Evolutionary conservation across 345 rosid genomes (phyloP).

Genomic region (Capsella bursapastoris): DNA sequence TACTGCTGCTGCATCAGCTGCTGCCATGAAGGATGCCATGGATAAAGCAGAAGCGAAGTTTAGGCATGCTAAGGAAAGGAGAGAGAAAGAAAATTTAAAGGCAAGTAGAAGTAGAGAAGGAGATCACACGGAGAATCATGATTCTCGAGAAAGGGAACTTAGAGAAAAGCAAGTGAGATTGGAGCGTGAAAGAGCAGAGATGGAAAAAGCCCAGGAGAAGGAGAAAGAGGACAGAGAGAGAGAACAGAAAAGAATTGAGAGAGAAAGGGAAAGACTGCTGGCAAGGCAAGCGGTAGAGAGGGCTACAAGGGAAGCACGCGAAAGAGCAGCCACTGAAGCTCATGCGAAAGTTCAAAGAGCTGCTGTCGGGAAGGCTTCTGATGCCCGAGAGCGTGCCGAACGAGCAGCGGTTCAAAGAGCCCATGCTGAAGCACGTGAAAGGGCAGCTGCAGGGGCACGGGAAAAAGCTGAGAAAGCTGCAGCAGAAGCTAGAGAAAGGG

Average conservation of each 20-base stretch:
- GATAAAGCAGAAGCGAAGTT: constrained; percentile 97
- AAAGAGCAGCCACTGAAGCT: constrained; percentile 91
- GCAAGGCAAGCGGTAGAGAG: constrained; percentile 95
- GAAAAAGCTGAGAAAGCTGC: constrained; percentile 90
- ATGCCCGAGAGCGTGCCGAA: constrained; percentile 89
- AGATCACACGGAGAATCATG: constrained; percentile 57
- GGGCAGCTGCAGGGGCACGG: constrained; percentile 85
- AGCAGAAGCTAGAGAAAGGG: constrained; percentile 87
- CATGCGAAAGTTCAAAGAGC: constrained; percentile 83
- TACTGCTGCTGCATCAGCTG: constrained; percentile 89
- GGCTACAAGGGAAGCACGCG: constrained; percentile 97
- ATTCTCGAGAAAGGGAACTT: constrained; percentile 63
- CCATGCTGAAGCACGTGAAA: constrained; percentile 96
- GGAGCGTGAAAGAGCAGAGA: constrained; percentile 62
- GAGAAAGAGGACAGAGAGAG: constrained; percentile 53
- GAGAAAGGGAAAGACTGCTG: constrained; percentile 72
- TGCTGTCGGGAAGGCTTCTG: constrained; percentile 82
- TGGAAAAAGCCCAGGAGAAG: constrained; percentile 63
- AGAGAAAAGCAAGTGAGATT: constrained; percentile 64
- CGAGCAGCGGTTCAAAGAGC: constrained; percentile 94
- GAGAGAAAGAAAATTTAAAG: constrained; percentile 79
- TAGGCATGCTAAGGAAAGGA: constrained; percentile 79
- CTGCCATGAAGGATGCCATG: constrained; percentile 98
- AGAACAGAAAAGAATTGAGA: constrained; percentile 58
- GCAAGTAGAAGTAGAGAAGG: constrained; percentile 72